Base-by-base conservation (phyloP, 2,329 filamentous ascomycete species). In the Aspergillus neoniger region DNA sequence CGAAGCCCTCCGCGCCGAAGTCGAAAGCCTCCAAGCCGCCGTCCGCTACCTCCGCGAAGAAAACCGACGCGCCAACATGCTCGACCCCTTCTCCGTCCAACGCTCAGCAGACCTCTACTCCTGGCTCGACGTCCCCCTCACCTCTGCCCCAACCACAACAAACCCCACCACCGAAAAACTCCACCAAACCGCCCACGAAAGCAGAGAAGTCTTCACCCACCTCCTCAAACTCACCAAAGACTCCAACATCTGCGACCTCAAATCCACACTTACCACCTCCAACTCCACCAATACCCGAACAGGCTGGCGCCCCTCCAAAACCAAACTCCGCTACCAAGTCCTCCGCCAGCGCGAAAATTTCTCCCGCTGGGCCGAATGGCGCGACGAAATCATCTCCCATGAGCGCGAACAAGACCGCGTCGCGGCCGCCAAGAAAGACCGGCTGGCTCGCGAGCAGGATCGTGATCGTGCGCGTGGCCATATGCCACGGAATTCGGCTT, bases 31-130 rank as follows among this genome's bases (percentile, higher is more conserved):
- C 12, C 78, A 81, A 70, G 74, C 78, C n/a, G 77, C 79, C 1
- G 76, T 81, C 6, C 77, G 79, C 51, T 80, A 77, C 66, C 67
- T 81, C 7, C 77, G 78, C 36, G 75, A 78, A 55, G 79, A 81
- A 54, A 81, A 79, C 60, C 74, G 76, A 25, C 76, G 76, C 25
- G 67, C 72, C 21, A 77, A 72, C 52, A 69, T 77, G 21, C 72
- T 77, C 50, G 76, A 79, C 58, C 76, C 77, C 3, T 78, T 76
- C 64, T 78, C 77, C 12, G 68, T 79, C 32, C 76, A 78, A 61
- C 71, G 74, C 54, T 74, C 74, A 9, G 73, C 72, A 9, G 75
- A 77, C 36, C 67, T 78, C 63, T 72, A 79, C 62, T 70, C 74
- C 32, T 81, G 79, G 79, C 74, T 81, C 17, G 75, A 78, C 61